phyloP scores from a whole-genome alignment of 1,139 yeast genomes.

The Keqinozyma sinolaborantium region DNA sequence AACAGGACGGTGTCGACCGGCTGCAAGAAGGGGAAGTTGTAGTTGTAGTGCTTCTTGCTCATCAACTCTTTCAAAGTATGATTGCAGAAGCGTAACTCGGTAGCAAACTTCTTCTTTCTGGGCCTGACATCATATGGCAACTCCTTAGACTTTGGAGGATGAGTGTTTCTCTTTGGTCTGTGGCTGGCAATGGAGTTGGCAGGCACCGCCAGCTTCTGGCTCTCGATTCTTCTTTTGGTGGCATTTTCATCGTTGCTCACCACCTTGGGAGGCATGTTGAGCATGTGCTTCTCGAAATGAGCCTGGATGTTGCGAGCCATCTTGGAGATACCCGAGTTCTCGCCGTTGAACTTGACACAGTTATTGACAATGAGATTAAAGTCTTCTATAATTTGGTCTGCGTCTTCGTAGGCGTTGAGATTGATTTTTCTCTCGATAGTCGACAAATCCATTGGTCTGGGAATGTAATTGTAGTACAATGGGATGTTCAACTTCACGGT shows the following conservation, averaged over 20 bases:
- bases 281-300: slow-evolving; percentile 89
- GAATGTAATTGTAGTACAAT: slow-evolving; percentile 77
- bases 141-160: slow-evolving; percentile 94
- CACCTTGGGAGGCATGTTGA: slow-evolving; percentile 84
- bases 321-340: slow-evolving; percentile 73
- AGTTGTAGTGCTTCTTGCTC: slow-evolving; percentile 78
- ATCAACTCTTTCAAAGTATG: slow-evolving; percentile 77
- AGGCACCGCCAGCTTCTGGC: slow-evolving; percentile 32
- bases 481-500: slow-evolving; percentile 87
- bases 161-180: slow-evolving; percentile 92
- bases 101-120: slow-evolving; percentile 85
- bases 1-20: slow-evolving; percentile 97
- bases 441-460: slow-evolving; percentile 89
- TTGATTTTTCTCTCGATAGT: slow-evolving; percentile 82
- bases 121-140: slow-evolving; percentile 90
- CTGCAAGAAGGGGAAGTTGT: slow-evolving; percentile 83
- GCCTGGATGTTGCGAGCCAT: slow-evolving; percentile 92
- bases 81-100: slow-evolving; percentile 84
- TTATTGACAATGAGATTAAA: slow-evolving; percentile 82
- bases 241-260: slow-evolving; percentile 33
- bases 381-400: slow-evolving; percentile 70
- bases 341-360: slow-evolving; percentile 84
- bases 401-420: slow-evolving; percentile 66
- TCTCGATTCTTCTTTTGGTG: slow-evolving; percentile 40
- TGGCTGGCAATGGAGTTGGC: slow-evolving; percentile 45